A percentile compares a stretch with the other conserved stretches of the same genome.
These are phyloP conservation scores for Reutealis trisperma DNA, from an alignment of 345 rosid species.

Conservation along the genomic window DNA sequence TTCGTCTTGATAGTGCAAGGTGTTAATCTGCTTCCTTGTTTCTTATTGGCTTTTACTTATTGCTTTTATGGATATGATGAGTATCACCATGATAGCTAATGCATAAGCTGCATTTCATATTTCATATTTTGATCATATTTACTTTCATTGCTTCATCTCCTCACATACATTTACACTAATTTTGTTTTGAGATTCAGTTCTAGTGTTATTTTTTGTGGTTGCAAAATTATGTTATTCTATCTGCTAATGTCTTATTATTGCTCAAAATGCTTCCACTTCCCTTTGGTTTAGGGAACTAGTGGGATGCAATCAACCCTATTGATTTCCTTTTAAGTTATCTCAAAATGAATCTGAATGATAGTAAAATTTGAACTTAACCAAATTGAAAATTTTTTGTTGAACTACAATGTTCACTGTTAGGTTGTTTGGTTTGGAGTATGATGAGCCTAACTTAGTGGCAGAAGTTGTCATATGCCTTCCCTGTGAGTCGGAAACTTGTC, in stretches of 20 bases:
- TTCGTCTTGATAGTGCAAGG: constrained; percentile 95
- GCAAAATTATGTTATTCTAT: background rate
- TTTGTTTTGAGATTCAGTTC: background rate
- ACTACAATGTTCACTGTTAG: background rate
- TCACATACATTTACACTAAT: background rate
- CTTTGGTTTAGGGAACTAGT: constrained; percentile 11
- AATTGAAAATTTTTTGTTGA: background rate
- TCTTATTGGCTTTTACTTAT: background rate
- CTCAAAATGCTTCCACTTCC: background rate
- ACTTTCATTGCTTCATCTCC: background rate
- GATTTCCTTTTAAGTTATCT: background rate
- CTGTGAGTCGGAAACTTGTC: background rate
- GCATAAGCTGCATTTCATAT: background rate
- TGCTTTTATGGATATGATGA: background rate
- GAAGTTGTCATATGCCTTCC: too few relatives aligned
- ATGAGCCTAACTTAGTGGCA: background rate
- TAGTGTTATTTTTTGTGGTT: background rate
- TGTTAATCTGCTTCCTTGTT: constrained; percentile 30
- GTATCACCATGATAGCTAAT: background rate
- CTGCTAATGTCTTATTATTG: background rate
- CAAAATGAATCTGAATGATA: background rate
- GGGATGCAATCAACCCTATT: background rate
- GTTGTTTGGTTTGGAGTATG: background rate
- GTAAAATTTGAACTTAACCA: background rate
- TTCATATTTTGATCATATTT: background rate